These are phyloP conservation scores for Mallotus nudiflorus DNA, from an alignment of 345 rosid genomes.

Conservation along the genomic window DNA sequence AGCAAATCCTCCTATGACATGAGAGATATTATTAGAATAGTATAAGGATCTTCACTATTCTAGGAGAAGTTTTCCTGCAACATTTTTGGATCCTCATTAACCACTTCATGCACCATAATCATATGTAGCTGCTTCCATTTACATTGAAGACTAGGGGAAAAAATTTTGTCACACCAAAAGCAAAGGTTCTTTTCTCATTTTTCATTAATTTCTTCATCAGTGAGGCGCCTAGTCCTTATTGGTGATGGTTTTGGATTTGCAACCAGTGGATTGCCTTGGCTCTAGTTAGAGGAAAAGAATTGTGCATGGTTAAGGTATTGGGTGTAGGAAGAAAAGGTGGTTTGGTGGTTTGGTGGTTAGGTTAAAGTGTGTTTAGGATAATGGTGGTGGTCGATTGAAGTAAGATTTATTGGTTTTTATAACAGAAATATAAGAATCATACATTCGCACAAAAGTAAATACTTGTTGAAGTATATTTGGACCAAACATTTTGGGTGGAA, in stretches of 20 bases:
- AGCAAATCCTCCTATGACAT: too few species aligned
- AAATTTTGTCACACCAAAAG: too few species aligned
- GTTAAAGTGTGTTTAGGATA: neutral
- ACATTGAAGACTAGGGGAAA: too few species aligned
- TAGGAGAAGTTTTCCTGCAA: too few species aligned
- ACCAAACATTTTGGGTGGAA: neutral
- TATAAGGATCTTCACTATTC: neutral
- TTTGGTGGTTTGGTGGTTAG: too few species aligned
- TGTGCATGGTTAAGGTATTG: neutral
- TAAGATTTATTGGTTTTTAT: too few species aligned
- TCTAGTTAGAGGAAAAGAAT: too few species aligned
- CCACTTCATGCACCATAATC: neutral
- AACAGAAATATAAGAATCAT: neutral
- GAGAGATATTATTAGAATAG: too few species aligned
- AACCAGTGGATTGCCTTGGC: too few species aligned
- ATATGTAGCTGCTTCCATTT: too few species aligned
- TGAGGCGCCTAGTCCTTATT: neutral
- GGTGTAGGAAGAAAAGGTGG: neutral
- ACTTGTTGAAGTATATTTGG: neutral
- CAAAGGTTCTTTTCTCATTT: neutral
- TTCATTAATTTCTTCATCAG: neutral
- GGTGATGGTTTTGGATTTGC: neutral
- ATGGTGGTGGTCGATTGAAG: too few species aligned
- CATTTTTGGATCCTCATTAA: neutral
- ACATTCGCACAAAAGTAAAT: neutral